Conservation (phyloP, 2,329 filamentous ascomycete genomes). For the Coleophoma crateriformis region DNA sequence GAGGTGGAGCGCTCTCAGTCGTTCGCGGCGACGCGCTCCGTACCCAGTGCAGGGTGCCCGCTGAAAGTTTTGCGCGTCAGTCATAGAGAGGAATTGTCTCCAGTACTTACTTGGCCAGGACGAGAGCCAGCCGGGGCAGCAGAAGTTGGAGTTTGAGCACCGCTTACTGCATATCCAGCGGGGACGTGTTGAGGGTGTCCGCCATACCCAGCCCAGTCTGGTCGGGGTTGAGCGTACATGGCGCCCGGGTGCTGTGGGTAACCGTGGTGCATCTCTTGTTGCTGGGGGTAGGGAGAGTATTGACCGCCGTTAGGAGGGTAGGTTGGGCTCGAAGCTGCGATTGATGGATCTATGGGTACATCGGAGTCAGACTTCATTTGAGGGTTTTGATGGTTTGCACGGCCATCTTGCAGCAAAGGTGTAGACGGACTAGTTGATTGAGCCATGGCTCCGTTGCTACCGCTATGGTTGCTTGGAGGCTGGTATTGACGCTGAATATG, state of each 20-base stretch:
- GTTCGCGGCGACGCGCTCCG: too few species aligned
- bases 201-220: conserved; percentile 68
- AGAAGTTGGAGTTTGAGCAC: conserved; percentile 42
- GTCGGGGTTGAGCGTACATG: conserved; percentile 65
- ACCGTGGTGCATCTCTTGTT: conserved; percentile 79
- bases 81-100: too few species aligned
- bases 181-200: conserved; percentile 32
- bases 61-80: too few species aligned
- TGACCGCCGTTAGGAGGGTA: conserved; percentile 68
- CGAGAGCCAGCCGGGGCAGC: conserved; percentile 46
- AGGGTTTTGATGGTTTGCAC: conserved; percentile 68
- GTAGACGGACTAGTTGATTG: conserved; percentile 98
- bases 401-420: conserved; percentile 70
- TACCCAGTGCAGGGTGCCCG: too few species aligned
- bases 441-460: conserved; percentile 86
- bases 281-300: conserved; percentile 83
- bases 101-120: conserved; percentile 52
- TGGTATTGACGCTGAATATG: conserved; percentile 77
- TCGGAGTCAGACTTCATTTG: conserved; percentile 90
- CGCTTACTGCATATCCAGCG: conserved; percentile 23
- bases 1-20: too few species aligned
- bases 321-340: conserved; percentile 86
- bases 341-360: conserved; percentile 99
- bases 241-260: conserved; percentile 58
- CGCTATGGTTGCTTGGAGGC: conserved; percentile 67